These are phyloP conservation scores for Quercus lobata DNA, from an alignment of 331 rosid genomes.

Conservation along the genomic window DNA sequence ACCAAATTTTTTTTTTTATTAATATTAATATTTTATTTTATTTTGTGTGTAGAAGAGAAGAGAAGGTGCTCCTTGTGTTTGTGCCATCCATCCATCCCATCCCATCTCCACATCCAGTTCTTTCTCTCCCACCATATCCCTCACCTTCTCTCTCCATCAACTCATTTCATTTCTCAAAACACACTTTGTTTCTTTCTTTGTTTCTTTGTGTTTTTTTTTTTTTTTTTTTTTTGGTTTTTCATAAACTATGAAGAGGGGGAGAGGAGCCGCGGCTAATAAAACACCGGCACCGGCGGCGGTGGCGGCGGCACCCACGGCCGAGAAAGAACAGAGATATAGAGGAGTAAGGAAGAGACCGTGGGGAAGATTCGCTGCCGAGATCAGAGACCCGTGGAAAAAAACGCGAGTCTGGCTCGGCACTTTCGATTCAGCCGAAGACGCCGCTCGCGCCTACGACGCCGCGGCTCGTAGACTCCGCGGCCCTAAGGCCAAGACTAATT, in stretches of 20 bases:
- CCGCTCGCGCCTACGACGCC: conserved; percentile 77
- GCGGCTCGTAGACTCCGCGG: conserved; percentile 84
- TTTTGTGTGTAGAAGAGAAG: too few species aligned
- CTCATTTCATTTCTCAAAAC: too few species aligned
- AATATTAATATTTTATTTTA: too few species aligned
- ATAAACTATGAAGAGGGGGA: conserved; percentile 52
- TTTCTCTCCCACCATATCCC: too few species aligned
- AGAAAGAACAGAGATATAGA: conserved; percentile 54
- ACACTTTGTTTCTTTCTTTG: too few species aligned
- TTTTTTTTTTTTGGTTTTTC: background rate
- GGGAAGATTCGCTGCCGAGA: conserved; percentile 93
- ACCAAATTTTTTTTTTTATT: too few species aligned
- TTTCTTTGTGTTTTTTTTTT: background rate
- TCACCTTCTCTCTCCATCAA: too few species aligned
- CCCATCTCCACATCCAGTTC: too few species aligned
- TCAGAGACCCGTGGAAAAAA: conserved; percentile 87
- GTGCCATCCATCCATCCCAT: too few species aligned
- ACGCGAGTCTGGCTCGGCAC: conserved; percentile 88
- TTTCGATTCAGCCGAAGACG: conserved; percentile 83
- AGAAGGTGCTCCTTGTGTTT: too few species aligned
- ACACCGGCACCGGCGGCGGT: conserved; percentile 1
- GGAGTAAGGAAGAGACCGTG: conserved; percentile 89
- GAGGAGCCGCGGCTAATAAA: conserved; percentile 34
- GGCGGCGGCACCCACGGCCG: conserved; percentile 11
- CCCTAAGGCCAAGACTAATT: conserved; percentile 76